A percentile compares a stretch with the other conserved stretches of the same genome.
Evolutionary conservation across 768 basidiomycete species (phyloP).

Genomic region (Hebeloma cylindrosporum): DNA sequence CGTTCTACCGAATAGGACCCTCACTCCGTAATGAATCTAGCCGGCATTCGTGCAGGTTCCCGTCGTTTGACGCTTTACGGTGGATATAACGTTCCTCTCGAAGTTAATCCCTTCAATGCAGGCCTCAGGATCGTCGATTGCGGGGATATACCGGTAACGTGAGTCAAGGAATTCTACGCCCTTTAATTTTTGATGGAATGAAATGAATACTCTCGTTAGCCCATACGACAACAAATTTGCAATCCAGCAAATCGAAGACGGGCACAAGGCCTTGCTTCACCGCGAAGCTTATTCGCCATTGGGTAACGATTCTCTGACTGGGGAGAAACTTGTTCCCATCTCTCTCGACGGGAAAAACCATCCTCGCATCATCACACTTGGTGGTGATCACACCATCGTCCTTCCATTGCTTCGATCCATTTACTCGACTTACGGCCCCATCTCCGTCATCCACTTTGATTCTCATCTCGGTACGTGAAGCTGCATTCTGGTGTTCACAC

Average conservation of each 20-base stretch:
- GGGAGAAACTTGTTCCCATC: conserved; percentile 56
- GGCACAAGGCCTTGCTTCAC: conserved; percentile 70
- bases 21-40: conserved; percentile 23
- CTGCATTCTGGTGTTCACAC: conserved; percentile 10
- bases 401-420: conserved; percentile 65
- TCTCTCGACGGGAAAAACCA: conserved; percentile 75
- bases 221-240: conserved; percentile 76
- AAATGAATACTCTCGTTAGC: conserved; percentile 18
- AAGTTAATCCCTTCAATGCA: conserved; percentile 68
- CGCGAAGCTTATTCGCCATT: conserved; percentile 60
- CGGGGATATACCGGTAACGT: conserved; percentile 75
- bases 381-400: conserved; percentile 86
- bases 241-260: conserved; percentile 72
- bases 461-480: conserved; percentile 56
- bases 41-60: conserved; percentile 78
- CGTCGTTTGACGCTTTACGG: conserved; percentile 75
- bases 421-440: conserved; percentile 73
- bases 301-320: conserved; percentile 62
- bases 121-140: conserved; percentile 75
- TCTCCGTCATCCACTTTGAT: conserved; percentile 86
- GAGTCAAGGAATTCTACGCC: conserved; percentile 18
- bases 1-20: not conserved
- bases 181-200: not conserved
- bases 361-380: conserved; percentile 79
- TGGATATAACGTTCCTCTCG: conserved; percentile 75